Evolutionary conservation across 176 grass and related monocot species (phyloP).

Genomic region (Musa itinerans): DNA sequence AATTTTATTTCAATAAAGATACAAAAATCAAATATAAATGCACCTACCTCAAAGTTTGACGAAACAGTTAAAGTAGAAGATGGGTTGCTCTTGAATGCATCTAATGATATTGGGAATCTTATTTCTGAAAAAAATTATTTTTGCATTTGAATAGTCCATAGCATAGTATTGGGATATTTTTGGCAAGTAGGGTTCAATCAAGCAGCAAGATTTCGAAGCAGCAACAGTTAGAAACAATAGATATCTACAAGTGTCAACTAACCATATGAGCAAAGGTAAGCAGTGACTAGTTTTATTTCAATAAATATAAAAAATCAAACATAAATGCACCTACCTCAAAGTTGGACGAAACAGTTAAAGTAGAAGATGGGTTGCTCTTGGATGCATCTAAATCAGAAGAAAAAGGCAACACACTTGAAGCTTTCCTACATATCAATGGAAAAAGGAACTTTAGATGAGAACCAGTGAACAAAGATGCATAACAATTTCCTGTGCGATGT

Average conservation of each 20-base stretch:
- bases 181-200: too few species aligned
- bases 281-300: background rate
- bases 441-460: background rate
- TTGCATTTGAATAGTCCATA: too few species aligned
- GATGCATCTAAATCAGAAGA: conserved; percentile 58
- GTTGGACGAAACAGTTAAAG: conserved; percentile 77
- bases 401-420: conserved; percentile 32
- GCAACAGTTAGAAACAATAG: background rate
- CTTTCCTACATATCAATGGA: conserved; percentile 50
- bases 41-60: conserved; percentile 78
- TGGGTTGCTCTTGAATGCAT: conserved; percentile 45
- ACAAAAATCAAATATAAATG: conserved; percentile 11
- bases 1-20: conserved; percentile 3
- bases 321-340: conserved; percentile 50
- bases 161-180: too few species aligned
- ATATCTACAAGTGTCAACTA: background rate
- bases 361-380: conserved; percentile 46
- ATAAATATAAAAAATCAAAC: conserved; percentile 15
- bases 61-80: conserved; percentile 64
- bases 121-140: too few species aligned
- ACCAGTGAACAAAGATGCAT: background rate
- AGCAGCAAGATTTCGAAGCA: too few species aligned
- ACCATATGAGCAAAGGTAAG: conserved; percentile 14
- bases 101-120: conserved; percentile 11
- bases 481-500: background rate